phyloP scores from a whole-genome alignment of 2,329 filamentous ascomycete genomes.

The Triangularia verruculosa region DNA sequence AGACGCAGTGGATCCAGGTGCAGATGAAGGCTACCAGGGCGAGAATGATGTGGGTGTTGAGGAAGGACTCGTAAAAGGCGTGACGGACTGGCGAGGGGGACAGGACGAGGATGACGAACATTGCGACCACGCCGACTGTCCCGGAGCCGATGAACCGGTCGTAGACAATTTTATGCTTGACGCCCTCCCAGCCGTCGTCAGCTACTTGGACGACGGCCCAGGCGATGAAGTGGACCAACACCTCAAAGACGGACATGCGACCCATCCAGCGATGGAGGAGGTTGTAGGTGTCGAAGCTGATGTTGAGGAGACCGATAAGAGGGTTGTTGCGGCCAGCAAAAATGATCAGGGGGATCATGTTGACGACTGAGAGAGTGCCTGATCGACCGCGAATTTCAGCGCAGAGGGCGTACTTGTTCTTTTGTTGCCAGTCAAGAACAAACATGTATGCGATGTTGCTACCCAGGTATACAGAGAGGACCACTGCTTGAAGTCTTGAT shows the following conservation, averaged over 20 bases:
- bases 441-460: constrained; percentile 64
- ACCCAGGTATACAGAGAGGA: constrained; percentile 55
- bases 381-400: constrained; percentile 84
- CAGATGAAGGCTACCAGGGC: constrained; percentile 65
- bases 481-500: constrained; percentile 58
- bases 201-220: constrained; percentile 72
- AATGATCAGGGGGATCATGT: constrained; percentile 88
- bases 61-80: constrained; percentile 95
- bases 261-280: constrained; percentile 82
- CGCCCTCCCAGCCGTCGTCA: constrained; percentile 59
- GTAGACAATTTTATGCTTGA: constrained; percentile 51
- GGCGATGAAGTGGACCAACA: constrained; percentile 65
- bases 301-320: constrained; percentile 73
- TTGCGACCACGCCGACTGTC: constrained; percentile 53
- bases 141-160: constrained; percentile 62
- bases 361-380: constrained; percentile 79
- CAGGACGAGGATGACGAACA: constrained; percentile 65
- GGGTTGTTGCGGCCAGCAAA: constrained; percentile 92
- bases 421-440: constrained; percentile 55
- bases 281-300: constrained; percentile 97
- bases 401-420: constrained; percentile 61
- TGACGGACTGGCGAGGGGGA: constrained; percentile 80
- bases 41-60: constrained; percentile 78
- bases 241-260: constrained; percentile 66
- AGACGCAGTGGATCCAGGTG: constrained; percentile 74